Percentiles rank a stretch among this genome's conserved stretches.
Evolutionary conservation across 2,329 filamentous ascomycete genomes (phyloP).

Genomic region (Epichloe aotearoae): DNA sequence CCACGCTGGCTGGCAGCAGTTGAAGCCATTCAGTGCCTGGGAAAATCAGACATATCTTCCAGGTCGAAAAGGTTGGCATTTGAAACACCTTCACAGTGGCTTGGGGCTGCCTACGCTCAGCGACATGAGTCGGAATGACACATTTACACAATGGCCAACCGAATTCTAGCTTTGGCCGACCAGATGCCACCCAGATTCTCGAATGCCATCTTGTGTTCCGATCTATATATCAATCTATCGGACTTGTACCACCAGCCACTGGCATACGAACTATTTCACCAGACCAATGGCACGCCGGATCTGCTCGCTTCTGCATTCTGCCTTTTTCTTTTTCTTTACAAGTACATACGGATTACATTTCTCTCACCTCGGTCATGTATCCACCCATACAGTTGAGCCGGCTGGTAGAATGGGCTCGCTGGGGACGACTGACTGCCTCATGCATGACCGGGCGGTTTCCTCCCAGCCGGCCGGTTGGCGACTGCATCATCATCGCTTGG

Average conservation of each 20-base stretch:
- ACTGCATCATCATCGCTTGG: background rate
- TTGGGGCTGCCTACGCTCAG: background rate
- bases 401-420: no score
- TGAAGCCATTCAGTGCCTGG: no score
- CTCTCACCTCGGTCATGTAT: no score
- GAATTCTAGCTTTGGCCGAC: background rate
- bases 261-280: background rate
- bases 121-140: background rate
- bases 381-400: no score
- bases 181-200: background rate
- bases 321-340: background rate
- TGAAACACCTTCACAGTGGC: background rate
- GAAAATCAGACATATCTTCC: no score
- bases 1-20: background rate
- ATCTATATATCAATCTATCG: background rate
- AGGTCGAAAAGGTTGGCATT: background rate
- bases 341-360: background rate
- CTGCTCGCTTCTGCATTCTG: background rate
- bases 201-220: background rate
- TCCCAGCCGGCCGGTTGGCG: background rate
- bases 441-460: background rate
- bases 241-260: background rate
- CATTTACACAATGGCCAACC: background rate
- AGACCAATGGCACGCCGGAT: conserved; percentile 1
- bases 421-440: background rate